A percentile compares a stretch with the other conserved stretches of the same genome.
phyloP scores from a whole-genome alignment of 2,329 filamentous ascomycete species.

The Diaporthe ilicicola region DNA sequence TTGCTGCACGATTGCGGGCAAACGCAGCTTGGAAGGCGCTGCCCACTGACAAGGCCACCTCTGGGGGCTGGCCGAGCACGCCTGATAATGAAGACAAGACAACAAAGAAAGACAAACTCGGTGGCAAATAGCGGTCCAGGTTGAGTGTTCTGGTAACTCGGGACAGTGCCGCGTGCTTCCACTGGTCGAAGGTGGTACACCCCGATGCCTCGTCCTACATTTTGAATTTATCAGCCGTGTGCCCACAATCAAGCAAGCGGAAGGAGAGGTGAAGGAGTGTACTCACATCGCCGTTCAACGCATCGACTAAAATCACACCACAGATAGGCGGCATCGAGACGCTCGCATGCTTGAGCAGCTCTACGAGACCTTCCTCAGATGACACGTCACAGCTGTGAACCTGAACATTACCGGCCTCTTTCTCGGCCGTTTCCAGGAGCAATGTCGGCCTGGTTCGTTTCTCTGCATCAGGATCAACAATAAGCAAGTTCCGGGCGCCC shows the following conservation, averaged over 20 bases:
- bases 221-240: background rate
- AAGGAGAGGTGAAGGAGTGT: conserved; percentile 44
- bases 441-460: background rate
- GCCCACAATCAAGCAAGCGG: background rate
- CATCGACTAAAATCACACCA: conserved; percentile 43
- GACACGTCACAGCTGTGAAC: conserved; percentile 41
- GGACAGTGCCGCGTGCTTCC: background rate
- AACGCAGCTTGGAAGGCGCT: conserved; percentile 60
- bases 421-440: conserved; percentile 34
- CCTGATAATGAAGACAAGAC: conserved; percentile 15
- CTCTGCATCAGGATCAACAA: conserved; percentile 32
- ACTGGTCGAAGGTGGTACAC: conserved; percentile 10
- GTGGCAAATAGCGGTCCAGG: conserved; percentile 42
- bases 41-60: conserved; percentile 40
- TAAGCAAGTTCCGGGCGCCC: conserved; percentile 37
- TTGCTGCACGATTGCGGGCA: conserved; percentile 38
- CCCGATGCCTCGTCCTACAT: background rate
- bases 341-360: conserved; percentile 35
- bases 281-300: conserved; percentile 42
- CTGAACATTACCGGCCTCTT: conserved; percentile 34
- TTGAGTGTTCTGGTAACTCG: background rate
- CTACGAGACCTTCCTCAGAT: conserved; percentile 40
- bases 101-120: conserved; percentile 16
- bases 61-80: background rate
- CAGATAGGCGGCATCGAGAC: conserved; percentile 41